A percentile compares a stretch with the other conserved stretches of the same genome.
Evolutionary conservation across 202 grass and related monocot genomes (phyloP).

Genomic region (Zoysia matrella): DNA sequence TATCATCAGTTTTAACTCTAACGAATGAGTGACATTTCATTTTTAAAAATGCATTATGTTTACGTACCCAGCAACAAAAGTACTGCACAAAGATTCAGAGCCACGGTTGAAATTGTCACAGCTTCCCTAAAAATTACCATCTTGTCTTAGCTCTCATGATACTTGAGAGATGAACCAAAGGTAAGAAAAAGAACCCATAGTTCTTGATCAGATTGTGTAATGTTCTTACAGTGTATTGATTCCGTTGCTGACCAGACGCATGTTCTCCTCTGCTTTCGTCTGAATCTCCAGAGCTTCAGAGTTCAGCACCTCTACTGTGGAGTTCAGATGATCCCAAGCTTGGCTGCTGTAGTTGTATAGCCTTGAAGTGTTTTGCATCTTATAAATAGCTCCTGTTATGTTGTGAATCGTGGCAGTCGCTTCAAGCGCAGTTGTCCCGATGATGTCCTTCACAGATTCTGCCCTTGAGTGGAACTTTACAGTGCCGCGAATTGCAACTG

Average conservation of each 20-base stretch:
- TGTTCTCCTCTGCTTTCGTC: constrained; percentile 61
- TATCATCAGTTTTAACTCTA: neutral
- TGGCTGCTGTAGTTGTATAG: constrained; percentile 54
- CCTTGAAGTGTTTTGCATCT: constrained; percentile 68
- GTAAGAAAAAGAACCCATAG: neutral
- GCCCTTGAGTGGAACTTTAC: constrained; percentile 74
- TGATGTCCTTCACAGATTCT: constrained; percentile 63
- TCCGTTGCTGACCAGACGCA: constrained; percentile 68
- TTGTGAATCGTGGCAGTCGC: constrained; percentile 75
- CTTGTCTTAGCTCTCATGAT: constrained; percentile 30
- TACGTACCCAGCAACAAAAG: constrained; percentile 65
- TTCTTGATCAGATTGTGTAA: neutral
- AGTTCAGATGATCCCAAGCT: constrained; percentile 65
- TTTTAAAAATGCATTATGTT: neutral
- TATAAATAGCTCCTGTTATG: constrained; percentile 64
- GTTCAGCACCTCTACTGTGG: constrained; percentile 60
- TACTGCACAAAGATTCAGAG: constrained; percentile 54
- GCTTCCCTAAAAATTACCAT: constrained; percentile 51
- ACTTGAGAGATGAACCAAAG: neutral
- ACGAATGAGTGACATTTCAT: neutral
- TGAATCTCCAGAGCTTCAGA: constrained; percentile 78
- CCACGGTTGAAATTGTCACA: constrained; percentile 64
- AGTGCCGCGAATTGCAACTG: constrained; percentile 36
- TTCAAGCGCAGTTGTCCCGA: constrained; percentile 59
- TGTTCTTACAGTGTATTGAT: constrained; percentile 78